Evolutionary conservation across 2,329 filamentous ascomycete species (phyloP), one percentile per base, ranked within the genome.

Genomic region (Didymella glomerata): DNA sequence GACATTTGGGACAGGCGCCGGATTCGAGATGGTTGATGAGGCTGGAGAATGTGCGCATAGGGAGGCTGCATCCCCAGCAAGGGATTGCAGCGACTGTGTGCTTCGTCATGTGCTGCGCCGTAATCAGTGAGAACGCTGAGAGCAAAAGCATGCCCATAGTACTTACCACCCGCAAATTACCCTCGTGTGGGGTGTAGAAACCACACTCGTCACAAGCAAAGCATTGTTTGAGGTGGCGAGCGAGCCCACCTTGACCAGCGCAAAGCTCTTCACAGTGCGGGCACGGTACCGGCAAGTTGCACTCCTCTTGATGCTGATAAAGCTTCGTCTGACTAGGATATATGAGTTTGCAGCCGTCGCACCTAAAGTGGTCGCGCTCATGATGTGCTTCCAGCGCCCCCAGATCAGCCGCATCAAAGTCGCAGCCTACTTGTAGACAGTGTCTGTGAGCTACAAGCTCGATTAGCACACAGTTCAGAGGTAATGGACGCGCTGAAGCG

Each of bases 1-100:
- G 87, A 0, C 88, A 87, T 28, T 88, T 83, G 18, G 85, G 85
- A 71, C 92, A 90, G 71, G 90, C 88, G 22, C 89, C 75, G 4
- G 83, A 86, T 66, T 87, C 86, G 63, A 76, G 65, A 48, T 76
- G 74, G 42, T 68, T 65, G 54, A 75, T 68, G 4, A 75, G 70
- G 48, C 62, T 64, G 20, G 66, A 72, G 49, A 65, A 64, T 24
- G 64, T 72, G 57, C 60, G 67, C 60, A 70, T 67, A 6, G 68
- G 60, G 1, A 57, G 30, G 3, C 56, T 44, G 54, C 73, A 76
- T 28, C 54, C 62, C 71, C 70, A 74, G 48, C 73, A 76, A 0
- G 60, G 54, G 6, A 73, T 62, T 27, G 51, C 59, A 3, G 66
- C 52, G 4, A 55, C 41, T 9, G 52, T 56, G 40, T 74, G 70